Conservation (phyloP, 2,329 filamentous ascomycete species). For the Claviceps paspali region DNA sequence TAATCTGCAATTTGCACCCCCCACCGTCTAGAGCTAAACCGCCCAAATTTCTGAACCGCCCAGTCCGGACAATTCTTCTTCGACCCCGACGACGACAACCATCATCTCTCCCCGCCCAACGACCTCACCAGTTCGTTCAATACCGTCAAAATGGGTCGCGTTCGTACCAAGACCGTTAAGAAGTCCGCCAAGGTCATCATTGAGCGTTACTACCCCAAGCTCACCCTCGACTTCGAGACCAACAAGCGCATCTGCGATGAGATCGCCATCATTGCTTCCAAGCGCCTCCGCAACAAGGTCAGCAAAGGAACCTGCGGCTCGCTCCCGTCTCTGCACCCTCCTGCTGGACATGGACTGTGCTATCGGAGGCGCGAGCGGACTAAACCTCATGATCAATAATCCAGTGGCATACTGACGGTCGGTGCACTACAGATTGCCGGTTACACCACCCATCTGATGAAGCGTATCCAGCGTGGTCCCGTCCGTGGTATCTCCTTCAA, state of each 20-base stretch:
- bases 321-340: not conserved
- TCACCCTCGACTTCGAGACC: conserved; percentile 99
- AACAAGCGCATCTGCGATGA: conserved; percentile 99
- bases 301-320: conserved; percentile 12
- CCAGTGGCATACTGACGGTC: not conserved
- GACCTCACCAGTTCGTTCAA: conserved; percentile 21
- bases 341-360: too few relatives aligned
- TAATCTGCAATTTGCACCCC: conserved; percentile 11
- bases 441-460: conserved; percentile 98
- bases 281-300: conserved; percentile 99
- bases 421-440: conserved; percentile 60
- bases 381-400: too few relatives aligned
- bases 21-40: conserved; percentile 13
- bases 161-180: conserved; percentile 56
- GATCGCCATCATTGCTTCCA: conserved; percentile 97
- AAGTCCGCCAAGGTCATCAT: conserved; percentile 98
- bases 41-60: conserved; percentile 14
- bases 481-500: conserved; percentile 99
- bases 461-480: conserved; percentile 98
- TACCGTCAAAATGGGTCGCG: conserved; percentile 53
- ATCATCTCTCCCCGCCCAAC: conserved; percentile 18
- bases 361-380: too few relatives aligned
- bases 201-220: conserved; percentile 93
- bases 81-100: conserved; percentile 1
- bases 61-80: conserved; percentile 8